phyloP scores from a whole-genome alignment of 148 eudicot species.

The Spergularia bocconei region DNA sequence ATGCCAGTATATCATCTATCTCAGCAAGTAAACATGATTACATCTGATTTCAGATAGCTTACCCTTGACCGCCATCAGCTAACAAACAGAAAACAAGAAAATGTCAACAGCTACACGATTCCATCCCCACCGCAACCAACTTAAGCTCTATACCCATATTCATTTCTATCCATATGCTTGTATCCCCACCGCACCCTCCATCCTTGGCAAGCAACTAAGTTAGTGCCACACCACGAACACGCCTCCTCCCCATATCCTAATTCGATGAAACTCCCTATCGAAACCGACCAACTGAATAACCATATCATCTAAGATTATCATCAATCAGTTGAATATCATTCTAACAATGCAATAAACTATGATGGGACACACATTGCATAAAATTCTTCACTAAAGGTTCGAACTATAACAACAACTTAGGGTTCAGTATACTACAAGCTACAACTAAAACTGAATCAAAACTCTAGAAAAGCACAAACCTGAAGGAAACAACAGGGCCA shows the following conservation, averaged over 20 bases:
- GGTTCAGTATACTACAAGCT: slow-evolving; percentile 11
- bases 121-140: no score
- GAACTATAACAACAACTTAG: not conserved
- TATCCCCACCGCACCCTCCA: no score
- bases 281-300: not conserved
- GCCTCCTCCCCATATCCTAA: not conserved
- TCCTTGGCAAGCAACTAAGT: no score
- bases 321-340: not conserved
- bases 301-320: not conserved
- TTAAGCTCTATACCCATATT: no score
- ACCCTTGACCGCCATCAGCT: no score
- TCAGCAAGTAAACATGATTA: no score
- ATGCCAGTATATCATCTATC: no score
- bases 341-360: not conserved
- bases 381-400: not conserved
- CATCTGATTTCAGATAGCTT: no score
- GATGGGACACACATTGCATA: not conserved
- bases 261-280: not conserved
- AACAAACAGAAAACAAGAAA: no score
- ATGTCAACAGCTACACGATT: no score
- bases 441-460: not conserved
- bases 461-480: slow-evolving; percentile 40
- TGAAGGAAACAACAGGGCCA: slow-evolving; percentile 95
- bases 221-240: no score
- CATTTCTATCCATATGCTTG: no score